Conservation (phyloP, 257 asterid genomes). For the Oldenlandia corymbosa region DNA sequence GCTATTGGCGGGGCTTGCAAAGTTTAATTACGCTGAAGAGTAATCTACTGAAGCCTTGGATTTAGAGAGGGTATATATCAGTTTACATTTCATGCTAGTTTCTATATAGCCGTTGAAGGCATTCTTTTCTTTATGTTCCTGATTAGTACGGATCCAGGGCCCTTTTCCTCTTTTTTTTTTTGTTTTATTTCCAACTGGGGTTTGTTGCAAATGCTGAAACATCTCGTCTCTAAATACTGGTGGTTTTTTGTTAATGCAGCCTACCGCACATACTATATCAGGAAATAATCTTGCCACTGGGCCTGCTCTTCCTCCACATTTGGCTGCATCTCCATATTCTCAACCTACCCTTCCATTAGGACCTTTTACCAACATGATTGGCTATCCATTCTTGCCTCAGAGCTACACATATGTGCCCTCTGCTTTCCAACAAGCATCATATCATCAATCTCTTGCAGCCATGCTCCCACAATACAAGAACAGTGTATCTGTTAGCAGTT, state of each 20-base stretch:
- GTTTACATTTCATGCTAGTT: not conserved
- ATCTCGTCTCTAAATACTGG: slow-evolving; percentile 55
- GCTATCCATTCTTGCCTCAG: slow-evolving; percentile 68
- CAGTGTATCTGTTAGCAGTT: slow-evolving; percentile 51
- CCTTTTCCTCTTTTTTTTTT: not conserved
- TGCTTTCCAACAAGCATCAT: slow-evolving; percentile 67
- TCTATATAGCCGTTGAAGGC: not conserved
- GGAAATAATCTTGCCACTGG: slow-evolving; percentile 59
- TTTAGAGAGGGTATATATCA: not conserved
- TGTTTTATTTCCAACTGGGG: too few relatives aligned
- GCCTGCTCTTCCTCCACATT: slow-evolving; percentile 67
- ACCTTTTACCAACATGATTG: slow-evolving; percentile 58
- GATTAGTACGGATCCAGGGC: not conserved
- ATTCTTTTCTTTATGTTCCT: not conserved
- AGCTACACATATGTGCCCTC: slow-evolving; percentile 69
- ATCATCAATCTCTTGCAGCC: slow-evolving; percentile 69
- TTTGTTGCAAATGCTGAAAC: slow-evolving; percentile 13
- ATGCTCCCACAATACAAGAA: slow-evolving; percentile 61
- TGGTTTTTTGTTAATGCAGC: slow-evolving; percentile 50
- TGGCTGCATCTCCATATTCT: slow-evolving; percentile 63
- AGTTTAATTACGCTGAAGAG: too few relatives aligned
- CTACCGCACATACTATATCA: slow-evolving; percentile 42
- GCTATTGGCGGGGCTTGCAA: too few relatives aligned
- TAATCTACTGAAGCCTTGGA: not conserved
- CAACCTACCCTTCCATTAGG: slow-evolving; percentile 63